phyloP scores from a whole-genome alignment of 1,284 basidiomycete species.

The Vanrija sp. region DNA sequence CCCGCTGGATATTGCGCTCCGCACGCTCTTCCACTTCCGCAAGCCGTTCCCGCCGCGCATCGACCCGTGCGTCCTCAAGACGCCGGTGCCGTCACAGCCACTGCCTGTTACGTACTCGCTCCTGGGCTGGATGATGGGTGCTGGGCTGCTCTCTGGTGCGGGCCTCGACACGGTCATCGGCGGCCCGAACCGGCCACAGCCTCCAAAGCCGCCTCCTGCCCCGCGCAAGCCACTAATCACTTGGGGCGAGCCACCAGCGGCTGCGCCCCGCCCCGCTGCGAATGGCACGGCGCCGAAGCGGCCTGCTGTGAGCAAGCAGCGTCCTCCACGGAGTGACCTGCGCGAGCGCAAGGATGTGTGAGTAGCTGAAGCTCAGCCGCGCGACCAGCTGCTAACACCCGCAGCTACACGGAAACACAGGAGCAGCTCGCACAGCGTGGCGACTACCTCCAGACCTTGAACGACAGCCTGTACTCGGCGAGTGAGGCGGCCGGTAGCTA shows the following conservation, averaged over 20 bases:
- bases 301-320: constrained; percentile 27
- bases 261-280: constrained; percentile 17
- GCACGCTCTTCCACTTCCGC: constrained; percentile 49
- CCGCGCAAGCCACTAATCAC: constrained; percentile 41
- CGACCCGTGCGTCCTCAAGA: constrained; percentile 37
- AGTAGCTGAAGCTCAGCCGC: too few relatives aligned
- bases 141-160: constrained; percentile 44
- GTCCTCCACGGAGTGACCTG: constrained; percentile 21
- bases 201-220: constrained; percentile 27
- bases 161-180: constrained; percentile 45
- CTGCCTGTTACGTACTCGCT: constrained; percentile 32
- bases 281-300: constrained; percentile 43
- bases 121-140: constrained; percentile 49
- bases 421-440: constrained; percentile 35
- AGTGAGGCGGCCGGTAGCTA: constrained; percentile 35
- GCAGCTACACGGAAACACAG: constrained; percentile 40
- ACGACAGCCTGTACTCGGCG: constrained; percentile 37
- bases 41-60: constrained; percentile 47
- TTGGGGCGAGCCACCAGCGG: constrained; percentile 39
- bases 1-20: constrained; percentile 45
- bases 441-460: constrained; percentile 32
- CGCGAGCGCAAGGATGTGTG: constrained; percentile 39
- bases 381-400: too few relatives aligned
- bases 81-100: constrained; percentile 39
- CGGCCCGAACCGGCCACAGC: constrained; percentile 42